Base-by-base conservation (phyloP, 495 filamentous ascomycete species). In the Hyaloscypha bicolor region DNA sequence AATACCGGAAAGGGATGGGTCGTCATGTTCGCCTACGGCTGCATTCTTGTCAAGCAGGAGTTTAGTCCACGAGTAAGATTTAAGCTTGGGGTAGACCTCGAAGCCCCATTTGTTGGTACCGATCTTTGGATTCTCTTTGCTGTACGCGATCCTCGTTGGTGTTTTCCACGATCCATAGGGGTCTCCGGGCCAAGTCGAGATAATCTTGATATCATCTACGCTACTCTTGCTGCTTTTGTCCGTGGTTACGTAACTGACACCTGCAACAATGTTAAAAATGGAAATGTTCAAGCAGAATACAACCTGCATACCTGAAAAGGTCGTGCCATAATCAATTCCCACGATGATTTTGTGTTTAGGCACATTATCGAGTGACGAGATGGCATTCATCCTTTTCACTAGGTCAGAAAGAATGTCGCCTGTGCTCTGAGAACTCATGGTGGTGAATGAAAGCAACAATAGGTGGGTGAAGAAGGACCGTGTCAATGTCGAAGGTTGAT, bases 21-120 rank as follows among this genome's bases (percentile, higher is more conserved):
- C 69, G 48, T 71, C 69, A 60, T 65, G 35, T 22, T 68, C 66
- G 12, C 60, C 51, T 22, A 58, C n/a, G 25, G 37, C n/a, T 9
- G 65, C 64, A 60, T 67, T 64, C 25, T 66, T 67, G 45, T 70
- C 68, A 29, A 70, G 64, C 14, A 70, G 48, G 14, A 70, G 60
- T 45, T 70, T 70, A 1, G 68, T 70, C 68, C 68, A 70, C n/a
- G 68, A 70, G 60, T 70, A 70, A 16, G 68, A 70, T 9, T 48
- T 60, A 9, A 67, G 51, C 48, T 68, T 68, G 22, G 69, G 65
- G 4, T 65, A 5, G 37, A 71, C 69, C 31, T 65, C 48, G 35
- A 71, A 71, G 12, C 69, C 69, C 69, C 69, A 71, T 42, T 69
- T 66, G 59, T 69, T 72, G 2, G 19, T 4, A 3, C 32, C 9